phyloP scores from a whole-genome alignment of 2,329 filamentous ascomycete species.

The Colletotrichum spaethianum region DNA sequence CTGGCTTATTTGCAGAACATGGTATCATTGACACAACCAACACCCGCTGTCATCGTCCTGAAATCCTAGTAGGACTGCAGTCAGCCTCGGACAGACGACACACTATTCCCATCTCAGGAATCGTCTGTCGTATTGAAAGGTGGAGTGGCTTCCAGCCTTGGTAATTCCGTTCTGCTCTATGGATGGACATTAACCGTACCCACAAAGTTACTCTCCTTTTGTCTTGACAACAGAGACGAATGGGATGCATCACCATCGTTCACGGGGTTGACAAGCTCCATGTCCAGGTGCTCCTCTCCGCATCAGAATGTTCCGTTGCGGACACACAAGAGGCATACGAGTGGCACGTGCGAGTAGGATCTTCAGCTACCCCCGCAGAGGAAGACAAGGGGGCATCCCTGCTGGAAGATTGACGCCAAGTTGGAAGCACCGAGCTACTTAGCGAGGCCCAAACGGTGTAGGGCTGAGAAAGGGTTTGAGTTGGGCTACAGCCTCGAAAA shows the following conservation, averaged over 20 bases:
- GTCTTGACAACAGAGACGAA: not conserved
- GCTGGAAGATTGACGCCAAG: constrained; percentile 19
- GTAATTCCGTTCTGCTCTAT: not conserved
- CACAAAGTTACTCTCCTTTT: too few relatives aligned
- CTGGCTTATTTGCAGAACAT: not conserved
- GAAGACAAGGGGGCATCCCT: constrained; percentile 24
- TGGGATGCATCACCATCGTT: not conserved
- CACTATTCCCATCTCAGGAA: not conserved
- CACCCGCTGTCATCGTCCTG: not conserved
- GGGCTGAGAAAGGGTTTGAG: constrained; percentile 34
- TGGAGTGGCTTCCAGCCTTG: not conserved
- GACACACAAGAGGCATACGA: not conserved
- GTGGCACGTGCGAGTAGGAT: constrained; percentile 29
- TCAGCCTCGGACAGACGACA: not conserved
- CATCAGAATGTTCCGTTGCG: constrained; percentile 2
- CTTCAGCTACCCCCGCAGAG: constrained; percentile 19
- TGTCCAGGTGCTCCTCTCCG: not conserved
- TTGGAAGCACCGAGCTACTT: constrained; percentile 29
- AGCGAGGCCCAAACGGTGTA: constrained; percentile 37
- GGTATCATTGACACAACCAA: not conserved
- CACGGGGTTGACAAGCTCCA: not conserved
- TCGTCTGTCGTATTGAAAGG: not conserved
- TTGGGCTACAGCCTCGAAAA: constrained; percentile 13
- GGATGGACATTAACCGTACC: too few relatives aligned
- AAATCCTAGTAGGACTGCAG: not conserved